Conservation (phyloP, 2,329 filamentous ascomycete genomes). For the Fonsecaea pugnacius region DNA sequence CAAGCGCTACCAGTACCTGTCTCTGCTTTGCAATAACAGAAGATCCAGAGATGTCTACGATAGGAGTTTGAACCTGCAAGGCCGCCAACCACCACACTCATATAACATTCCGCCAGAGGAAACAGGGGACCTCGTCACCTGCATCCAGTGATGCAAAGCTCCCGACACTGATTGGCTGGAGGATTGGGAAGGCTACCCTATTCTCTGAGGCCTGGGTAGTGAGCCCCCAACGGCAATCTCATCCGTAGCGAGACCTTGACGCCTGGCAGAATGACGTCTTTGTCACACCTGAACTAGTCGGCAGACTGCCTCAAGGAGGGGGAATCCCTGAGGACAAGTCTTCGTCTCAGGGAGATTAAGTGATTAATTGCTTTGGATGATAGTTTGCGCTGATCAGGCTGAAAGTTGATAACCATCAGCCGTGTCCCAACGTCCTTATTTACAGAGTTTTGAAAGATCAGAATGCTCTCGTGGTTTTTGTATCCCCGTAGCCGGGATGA, state of each 20-base stretch:
- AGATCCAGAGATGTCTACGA: neutral
- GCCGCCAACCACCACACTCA: neutral
- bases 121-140: neutral
- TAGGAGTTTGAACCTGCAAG: neutral
- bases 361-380: neutral
- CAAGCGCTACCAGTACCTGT: neutral
- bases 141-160: neutral
- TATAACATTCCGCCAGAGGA: neutral
- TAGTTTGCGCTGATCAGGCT: neutral
- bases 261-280: slow-evolving; percentile 2
- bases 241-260: neutral
- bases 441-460: neutral
- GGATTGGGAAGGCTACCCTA: neutral
- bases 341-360: neutral
- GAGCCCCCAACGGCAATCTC: neutral
- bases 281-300: slow-evolving; percentile 5
- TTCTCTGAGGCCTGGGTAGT: neutral
- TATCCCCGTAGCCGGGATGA: neutral
- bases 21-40: neutral
- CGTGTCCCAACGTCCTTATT: neutral
- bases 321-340: neutral
- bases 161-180: neutral
- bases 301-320: neutral
- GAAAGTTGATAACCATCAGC: neutral
- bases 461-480: neutral